Evolutionary conservation across 306 rosid genomes (phyloP), one percentile per base, ranked within the genome.

Genomic region (Quercus bicolor): DNA sequence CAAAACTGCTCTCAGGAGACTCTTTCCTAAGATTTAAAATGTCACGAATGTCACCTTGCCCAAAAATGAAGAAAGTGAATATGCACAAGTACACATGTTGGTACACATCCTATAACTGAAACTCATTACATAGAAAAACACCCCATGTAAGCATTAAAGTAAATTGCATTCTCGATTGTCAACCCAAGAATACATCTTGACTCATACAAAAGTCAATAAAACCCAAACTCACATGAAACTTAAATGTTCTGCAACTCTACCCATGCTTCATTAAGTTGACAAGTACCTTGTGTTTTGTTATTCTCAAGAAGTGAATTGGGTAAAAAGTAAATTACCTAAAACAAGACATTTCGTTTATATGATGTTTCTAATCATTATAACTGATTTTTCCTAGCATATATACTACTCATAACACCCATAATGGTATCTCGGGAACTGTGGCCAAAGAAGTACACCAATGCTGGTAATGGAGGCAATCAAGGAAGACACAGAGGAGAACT

Each of bases 41-140:
- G 81, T 92, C 94, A 48, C 85, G 91, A 40, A 84, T 79, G 68
- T 92, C 97, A 82, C 88, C 85, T 97, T 94, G 87, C 81, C 89
- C 6, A 56, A 34, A 75, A 28, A 28, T 28, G 60, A 62, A 72
- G 68, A 79, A 54, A 66, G n/a, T 13, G 75, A 48, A 76, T 70
- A 52, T 51, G 54, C 34, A 18, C 59, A 70, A 18, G 33, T 60
- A 40, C 16, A 33, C 66, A 68, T 15, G 33, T 73, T 51, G 14
- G 52, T 54, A 56, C 57, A 11, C 14, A 8, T 23, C 48, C 28
- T 57, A 23, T 2, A 54, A 70, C 33, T 60, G 28, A 76, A 61
- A 20, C 60, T 61, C 59, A 28, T 57, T n/a, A 57, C 55, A 53
- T n/a, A 62, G 19, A 81, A 73, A 73, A 18, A 62, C 21, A 5